phyloP scores from a whole-genome alignment of 352 stramenopile genomes.

The Phytophthora hybrid region DNA sequence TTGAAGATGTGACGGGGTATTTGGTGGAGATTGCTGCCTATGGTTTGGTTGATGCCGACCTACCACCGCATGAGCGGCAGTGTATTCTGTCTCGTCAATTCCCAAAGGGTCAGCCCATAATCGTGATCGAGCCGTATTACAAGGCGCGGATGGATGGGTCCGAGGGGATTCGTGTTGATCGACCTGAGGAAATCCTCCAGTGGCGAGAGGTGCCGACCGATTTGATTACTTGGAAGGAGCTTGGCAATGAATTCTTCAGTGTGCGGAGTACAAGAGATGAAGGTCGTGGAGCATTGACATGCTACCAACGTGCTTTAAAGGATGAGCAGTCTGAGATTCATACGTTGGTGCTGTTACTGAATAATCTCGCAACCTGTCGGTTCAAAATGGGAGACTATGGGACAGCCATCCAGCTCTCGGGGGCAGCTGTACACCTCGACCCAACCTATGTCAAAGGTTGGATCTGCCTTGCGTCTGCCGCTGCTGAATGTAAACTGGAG shows the following conservation, averaged over 20 bases:
- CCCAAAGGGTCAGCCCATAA: constrained; percentile 31
- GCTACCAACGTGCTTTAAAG: constrained; percentile 31
- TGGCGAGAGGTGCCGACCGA: constrained; percentile 34
- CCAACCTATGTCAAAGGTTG: constrained; percentile 34
- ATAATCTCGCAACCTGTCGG: constrained; percentile 34
- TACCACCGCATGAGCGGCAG: constrained; percentile 24
- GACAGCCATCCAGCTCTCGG: constrained; percentile 3
- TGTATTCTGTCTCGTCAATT: constrained; percentile 20
- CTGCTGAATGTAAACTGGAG: neutral
- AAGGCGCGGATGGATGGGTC: constrained; percentile 38
- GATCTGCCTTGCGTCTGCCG: constrained; percentile 25
- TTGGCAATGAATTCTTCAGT: constrained; percentile 39
- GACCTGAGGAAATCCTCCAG: constrained; percentile 20
- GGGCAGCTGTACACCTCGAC: constrained; percentile 29
- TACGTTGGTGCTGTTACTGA: constrained; percentile 24
- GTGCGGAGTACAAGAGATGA: constrained; percentile 12
- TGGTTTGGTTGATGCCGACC: constrained; percentile 21
- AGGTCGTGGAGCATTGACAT: constrained; percentile 22
- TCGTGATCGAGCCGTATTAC: constrained; percentile 45
- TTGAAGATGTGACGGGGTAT: constrained; percentile 40
- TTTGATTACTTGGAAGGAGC: constrained; percentile 31
- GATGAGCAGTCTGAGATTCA: constrained; percentile 12
- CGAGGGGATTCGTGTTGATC: constrained; percentile 29
- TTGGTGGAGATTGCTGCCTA: constrained; percentile 43
- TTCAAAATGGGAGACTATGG: constrained; percentile 16